Percentiles rank a stretch among this genome's conserved stretches.
Conservation (phyloP, 2,329 filamentous ascomycete genomes). For the Alternaria gansuensis region DNA sequence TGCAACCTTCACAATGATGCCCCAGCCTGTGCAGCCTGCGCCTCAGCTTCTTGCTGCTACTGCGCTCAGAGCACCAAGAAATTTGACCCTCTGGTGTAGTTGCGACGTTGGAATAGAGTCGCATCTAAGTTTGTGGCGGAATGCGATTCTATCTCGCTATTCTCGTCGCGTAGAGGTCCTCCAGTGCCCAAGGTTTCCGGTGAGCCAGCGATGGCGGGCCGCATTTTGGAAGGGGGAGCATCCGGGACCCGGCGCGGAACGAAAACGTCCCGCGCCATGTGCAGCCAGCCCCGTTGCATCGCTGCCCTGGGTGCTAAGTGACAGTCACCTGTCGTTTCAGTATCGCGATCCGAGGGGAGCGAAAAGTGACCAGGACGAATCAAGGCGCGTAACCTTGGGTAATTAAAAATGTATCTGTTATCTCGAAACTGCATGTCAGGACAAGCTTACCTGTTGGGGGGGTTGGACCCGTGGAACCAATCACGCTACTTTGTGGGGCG, state of each 20-base stretch:
- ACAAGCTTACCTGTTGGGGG: neutral
- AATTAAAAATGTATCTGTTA: too few species aligned
- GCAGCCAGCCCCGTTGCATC: neutral
- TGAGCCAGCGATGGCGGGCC: neutral
- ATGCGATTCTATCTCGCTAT: neutral
- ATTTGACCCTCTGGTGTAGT: neutral
- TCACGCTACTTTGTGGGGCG: neutral
- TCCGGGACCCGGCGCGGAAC: neutral
- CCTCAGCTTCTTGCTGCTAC: neutral
- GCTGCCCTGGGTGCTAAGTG: neutral
- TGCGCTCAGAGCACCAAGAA: accelerated
- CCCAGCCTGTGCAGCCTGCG: neutral
- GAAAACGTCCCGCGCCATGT: neutral
- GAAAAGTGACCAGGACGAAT: neutral
- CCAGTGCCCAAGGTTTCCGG: neutral
- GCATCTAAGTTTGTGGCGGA: neutral
- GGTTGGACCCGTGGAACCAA: neutral
- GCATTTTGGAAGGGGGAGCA: neutral
- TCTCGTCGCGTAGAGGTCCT: neutral
- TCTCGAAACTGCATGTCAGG: neutral
- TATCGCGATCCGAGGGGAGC: neutral
- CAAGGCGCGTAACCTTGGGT: neutral
- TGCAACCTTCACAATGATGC: neutral
- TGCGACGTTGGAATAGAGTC: neutral
- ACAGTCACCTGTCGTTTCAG: neutral